Conservation (phyloP, 169 alveolate species). For the Eimeria brunetti region DNA sequence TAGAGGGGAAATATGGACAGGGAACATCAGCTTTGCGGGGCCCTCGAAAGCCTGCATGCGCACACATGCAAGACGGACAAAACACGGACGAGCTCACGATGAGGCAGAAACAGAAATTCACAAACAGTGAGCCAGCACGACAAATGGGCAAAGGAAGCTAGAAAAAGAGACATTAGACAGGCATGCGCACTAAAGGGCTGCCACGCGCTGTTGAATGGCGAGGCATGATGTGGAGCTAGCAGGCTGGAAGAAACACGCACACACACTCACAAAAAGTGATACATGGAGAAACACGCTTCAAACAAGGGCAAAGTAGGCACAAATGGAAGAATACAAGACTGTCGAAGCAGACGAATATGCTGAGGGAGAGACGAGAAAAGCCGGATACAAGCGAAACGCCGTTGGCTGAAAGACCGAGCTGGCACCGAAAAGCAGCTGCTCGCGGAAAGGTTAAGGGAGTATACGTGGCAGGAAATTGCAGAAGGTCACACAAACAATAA, state of each 20-base stretch:
- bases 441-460: not conserved
- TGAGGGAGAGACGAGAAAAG: not conserved
- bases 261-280: not conserved
- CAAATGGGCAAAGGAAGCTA: not conserved
- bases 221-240: not conserved
- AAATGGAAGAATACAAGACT: not conserved
- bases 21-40: constrained; percentile 95
- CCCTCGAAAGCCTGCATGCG: constrained; percentile 89
- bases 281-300: not conserved
- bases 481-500: not conserved
- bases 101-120: not conserved
- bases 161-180: not conserved
- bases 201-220: not conserved
- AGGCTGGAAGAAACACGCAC: not conserved
- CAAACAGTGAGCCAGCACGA: not conserved
- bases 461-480: not conserved
- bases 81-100: not conserved
- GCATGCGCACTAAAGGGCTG: not conserved
- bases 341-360: no score
- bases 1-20: constrained; percentile 87
- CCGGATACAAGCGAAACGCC: not conserved
- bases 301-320: not conserved
- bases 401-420: not conserved
- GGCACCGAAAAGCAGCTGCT: not conserved
- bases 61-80: not conserved